A percentile compares a stretch with the other conserved stretches of the same genome.
Conservation (phyloP, 2,329 filamentous ascomycete genomes). For the Blumeriella jaapii region DNA sequence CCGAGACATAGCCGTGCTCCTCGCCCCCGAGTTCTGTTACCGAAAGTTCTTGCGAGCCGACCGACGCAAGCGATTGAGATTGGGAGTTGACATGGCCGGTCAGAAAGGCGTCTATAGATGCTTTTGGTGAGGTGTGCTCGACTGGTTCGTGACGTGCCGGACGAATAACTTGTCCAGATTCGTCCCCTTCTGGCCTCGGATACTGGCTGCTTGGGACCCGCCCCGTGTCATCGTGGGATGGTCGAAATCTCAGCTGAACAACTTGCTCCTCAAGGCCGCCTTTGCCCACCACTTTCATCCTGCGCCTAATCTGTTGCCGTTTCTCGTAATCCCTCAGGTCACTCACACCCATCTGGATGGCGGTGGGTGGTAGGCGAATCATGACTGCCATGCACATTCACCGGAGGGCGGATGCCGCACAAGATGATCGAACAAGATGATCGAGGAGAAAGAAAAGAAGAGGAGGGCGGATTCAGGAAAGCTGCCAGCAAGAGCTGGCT, state of each 20-base stretch:
- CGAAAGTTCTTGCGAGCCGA: not conserved
- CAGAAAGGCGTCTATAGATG: not conserved
- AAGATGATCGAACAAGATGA: no score
- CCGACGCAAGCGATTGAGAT: not conserved
- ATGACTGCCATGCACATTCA: constrained; percentile 9
- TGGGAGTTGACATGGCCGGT: not conserved
- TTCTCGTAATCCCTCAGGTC: constrained; percentile 21
- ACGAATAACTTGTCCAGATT: not conserved
- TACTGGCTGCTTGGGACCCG: no score
- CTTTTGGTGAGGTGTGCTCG: not conserved
- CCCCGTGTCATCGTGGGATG: no score
- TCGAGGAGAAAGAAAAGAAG: not conserved
- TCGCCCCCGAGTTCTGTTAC: not conserved
- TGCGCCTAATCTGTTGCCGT: constrained; percentile 10
- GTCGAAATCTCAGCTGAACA: constrained; percentile 3
- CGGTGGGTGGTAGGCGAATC: constrained; percentile 21
- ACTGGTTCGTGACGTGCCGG: not conserved
- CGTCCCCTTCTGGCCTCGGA: not conserved
- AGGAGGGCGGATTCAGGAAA: no score
- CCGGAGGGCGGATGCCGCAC: not conserved
- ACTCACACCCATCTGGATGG: constrained; percentile 17
- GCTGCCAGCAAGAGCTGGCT: no score
- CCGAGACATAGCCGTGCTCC: not conserved
- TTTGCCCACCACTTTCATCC: constrained; percentile 1
- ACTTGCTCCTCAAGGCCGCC: constrained; percentile 4